phyloP scores from a whole-genome alignment of 108 stramenopile genomes.

The Epithemia pelagica region DNA sequence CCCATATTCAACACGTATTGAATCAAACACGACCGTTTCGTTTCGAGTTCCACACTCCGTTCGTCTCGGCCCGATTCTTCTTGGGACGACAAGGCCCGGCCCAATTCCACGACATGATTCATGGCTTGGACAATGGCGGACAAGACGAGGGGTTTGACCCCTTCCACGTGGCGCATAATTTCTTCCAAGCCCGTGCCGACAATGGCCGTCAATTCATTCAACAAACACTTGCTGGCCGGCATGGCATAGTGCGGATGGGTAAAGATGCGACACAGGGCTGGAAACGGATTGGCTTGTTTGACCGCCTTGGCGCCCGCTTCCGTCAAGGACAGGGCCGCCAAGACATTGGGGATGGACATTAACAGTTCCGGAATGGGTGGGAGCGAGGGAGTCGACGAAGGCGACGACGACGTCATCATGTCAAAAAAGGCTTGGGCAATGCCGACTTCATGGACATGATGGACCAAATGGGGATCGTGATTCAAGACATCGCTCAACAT shows the following conservation, averaged over 20 bases:
- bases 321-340: constrained; percentile 82
- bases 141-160: constrained; percentile 52
- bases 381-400: constrained; percentile 38
- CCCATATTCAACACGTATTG: constrained; percentile 80
- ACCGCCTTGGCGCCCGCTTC: constrained; percentile 73
- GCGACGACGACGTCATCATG: constrained; percentile 25
- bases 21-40: constrained; percentile 62
- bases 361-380: constrained; percentile 79
- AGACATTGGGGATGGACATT: constrained; percentile 85
- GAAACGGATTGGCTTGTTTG: constrained; percentile 74
- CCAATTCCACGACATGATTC: constrained; percentile 53
- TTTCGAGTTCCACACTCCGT: constrained; percentile 23
- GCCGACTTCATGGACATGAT: constrained; percentile 71
- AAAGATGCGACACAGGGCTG: constrained; percentile 69
- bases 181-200: constrained; percentile 89
- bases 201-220: constrained; percentile 81
- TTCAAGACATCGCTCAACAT: constrained; percentile 86
- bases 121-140: constrained; percentile 62
- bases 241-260: constrained; percentile 81
- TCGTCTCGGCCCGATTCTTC: constrained; percentile 19
- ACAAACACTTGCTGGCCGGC: constrained; percentile 73
- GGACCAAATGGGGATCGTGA: constrained; percentile 76
- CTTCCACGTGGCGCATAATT: constrained; percentile 86
- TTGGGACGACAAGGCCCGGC: constrained; percentile 30
- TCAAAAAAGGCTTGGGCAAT: constrained; percentile 66